Base-by-base conservation (phyloP, 2,329 filamentous ascomycete species). In the Penicillium sp. region DNA sequence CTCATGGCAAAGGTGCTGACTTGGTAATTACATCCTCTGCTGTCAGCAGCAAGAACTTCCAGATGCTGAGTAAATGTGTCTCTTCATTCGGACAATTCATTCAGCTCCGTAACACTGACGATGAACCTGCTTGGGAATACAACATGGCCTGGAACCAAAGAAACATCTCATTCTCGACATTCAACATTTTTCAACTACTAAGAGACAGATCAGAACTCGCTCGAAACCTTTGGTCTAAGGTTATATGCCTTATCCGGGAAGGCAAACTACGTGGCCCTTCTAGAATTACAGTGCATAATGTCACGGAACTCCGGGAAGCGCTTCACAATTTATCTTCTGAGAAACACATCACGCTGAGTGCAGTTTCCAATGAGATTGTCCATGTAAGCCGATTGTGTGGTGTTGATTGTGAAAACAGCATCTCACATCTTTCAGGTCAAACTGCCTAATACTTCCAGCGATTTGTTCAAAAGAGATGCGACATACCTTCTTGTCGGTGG, bases 41-140 rank as follows among this genome's bases (percentile, higher is more conserved):
- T 3, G 3, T 13, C 7, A 29, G 36, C 2, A 33, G 36, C 5
- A 16, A 15, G 3, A 11, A 9, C 0, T 6, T 41, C 2, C 37
- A 33, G 2, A 25, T 9, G 5, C 36, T 53, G 2, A 56, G 57
- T 50, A 36, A 48, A 15, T 53, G 47, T 32, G 35, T 57, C 15
- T 52, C 57, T 1, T 20, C 45, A 11, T 60, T 54, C 37, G 63
- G 64, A 2, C 52, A 45, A 15, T 57, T 67, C 19, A 43, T 68
- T 10, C 59, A 64, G 16, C 41, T 67, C 32, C 48, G 46, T 6
- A 52, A 48, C 21, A 43, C 29, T 7, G 38, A 51, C 7, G 30
- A 45, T 7, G 46, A 10, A 17, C 6, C 10, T 4, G 16, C 21
- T 32, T 10, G 3, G 1, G 13, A 17, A 13, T 3, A n/a, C 15